Percentiles rank a stretch among this genome's conserved stretches.
Evolutionary conservation across 2,329 filamentous ascomycete species (phyloP).

Genomic region (Tolypocladium tropicale): DNA sequence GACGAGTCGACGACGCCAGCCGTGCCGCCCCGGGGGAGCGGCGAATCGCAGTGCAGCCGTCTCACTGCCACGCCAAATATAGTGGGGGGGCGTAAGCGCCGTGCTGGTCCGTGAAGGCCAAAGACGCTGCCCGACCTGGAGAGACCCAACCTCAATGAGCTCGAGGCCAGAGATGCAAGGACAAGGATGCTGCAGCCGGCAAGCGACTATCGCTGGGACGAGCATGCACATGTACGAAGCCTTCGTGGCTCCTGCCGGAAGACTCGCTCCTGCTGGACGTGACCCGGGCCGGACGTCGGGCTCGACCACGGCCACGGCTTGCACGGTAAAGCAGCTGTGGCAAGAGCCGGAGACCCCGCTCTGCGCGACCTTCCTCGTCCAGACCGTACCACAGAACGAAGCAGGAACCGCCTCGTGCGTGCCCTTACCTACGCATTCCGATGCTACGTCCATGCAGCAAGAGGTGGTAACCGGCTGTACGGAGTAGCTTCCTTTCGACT

Average conservation of each 20-base stretch:
- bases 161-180: background rate
- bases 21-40: background rate
- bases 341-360: background rate
- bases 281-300: background rate
- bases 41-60: background rate
- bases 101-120: slow-evolving; percentile 9
- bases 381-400: background rate
- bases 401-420: too few species aligned
- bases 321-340: background rate
- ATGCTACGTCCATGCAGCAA: background rate
- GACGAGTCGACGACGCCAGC: background rate
- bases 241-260: background rate
- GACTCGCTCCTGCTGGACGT: background rate
- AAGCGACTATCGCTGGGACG: background rate
- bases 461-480: background rate
- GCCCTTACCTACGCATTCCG: too few species aligned
- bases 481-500: background rate
- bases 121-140: background rate
- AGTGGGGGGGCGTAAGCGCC: slow-evolving; percentile 18
- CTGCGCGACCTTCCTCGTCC: background rate
- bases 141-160: background rate
- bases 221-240: background rate
- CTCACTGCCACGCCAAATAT: slow-evolving; percentile 14
- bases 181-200: background rate
- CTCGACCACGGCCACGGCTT: background rate